Base-by-base conservation (phyloP, 768 basidiomycete species). In the Punctularia strigosozonata region DNA sequence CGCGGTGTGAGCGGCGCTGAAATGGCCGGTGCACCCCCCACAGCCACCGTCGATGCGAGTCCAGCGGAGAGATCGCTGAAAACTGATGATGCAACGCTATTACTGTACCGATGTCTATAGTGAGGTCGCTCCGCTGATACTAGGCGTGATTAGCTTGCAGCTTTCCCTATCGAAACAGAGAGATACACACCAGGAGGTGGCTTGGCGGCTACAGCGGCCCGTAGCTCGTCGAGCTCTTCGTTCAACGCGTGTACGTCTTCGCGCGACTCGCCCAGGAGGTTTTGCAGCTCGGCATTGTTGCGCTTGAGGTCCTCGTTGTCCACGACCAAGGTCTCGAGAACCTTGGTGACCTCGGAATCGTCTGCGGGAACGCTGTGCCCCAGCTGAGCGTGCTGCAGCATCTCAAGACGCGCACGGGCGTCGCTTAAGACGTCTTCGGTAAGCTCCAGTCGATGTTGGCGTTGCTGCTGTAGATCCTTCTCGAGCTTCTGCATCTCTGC, bases 261-360 rank as follows among this genome's bases (percentile, higher is more conserved):
- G 20, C 87, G 71, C 1, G 83, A 69, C 36, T 88, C 83, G 2
- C 71, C 58, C 5, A 97, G 63, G 6, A 90, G 57, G 34, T 69
- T 71, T 42, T 84, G 80, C 35, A 94, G 59, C 51, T 94, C 87
- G 5, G 72, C 68, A 42, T 85, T 88, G 50, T 89, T 87, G 15
- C 74, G 76, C 56, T 85, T 86, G 38, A 92, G 60, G 19, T 68
- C 67, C 47, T 91, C 85, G 49, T 90, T 94, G 49, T 87, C 85
- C 24, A 77, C 74, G 6, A 91, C 88, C 22, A 94, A 65, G n/a
- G 80, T 76, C 53, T 89, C 87, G 12, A 95, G 61, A 10, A 90
- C 76, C 39, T 66, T 62, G 24, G 68, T 75, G 14, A 86, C 60
- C 49, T 84, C 81, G 13, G 69, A 56, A 38, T 78, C 67, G 35